Evolutionary conservation across 805 yeast genomes (phyloP).

Genomic region (Pichia thaimueangensis): DNA sequence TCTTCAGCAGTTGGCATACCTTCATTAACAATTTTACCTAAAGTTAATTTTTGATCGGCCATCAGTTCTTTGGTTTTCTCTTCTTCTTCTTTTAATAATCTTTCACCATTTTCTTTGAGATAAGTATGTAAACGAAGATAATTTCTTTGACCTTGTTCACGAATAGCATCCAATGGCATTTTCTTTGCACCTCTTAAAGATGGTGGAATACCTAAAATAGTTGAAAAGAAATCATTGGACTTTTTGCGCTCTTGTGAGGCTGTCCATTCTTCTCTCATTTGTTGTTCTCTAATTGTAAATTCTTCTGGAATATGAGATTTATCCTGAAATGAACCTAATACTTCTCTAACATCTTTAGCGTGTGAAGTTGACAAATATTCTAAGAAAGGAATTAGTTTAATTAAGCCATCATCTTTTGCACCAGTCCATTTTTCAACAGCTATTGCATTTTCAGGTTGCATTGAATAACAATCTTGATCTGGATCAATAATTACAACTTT

Average conservation of each 20-base stretch:
- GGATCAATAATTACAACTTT: slow-evolving; percentile 79
- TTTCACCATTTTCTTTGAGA: slow-evolving; percentile 50
- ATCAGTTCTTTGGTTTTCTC: slow-evolving; percentile 71
- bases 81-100: slow-evolving; percentile 80
- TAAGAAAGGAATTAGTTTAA: slow-evolving; percentile 81
- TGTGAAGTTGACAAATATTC: slow-evolving; percentile 89
- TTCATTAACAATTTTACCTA: slow-evolving; percentile 79
- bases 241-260: slow-evolving; percentile 38
- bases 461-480: slow-evolving; percentile 58
- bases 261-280: slow-evolving; percentile 66
- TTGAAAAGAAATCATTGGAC: slow-evolving; percentile 19
- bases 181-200: slow-evolving; percentile 38
- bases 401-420: slow-evolving; percentile 67
- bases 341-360: slow-evolving; percentile 83
- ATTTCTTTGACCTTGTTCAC: slow-evolving; percentile 89
- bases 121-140: slow-evolving; percentile 71
- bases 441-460: slow-evolving; percentile 95
- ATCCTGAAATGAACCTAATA: slow-evolving; percentile 65
- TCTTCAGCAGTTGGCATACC: slow-evolving; percentile 76
- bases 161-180: slow-evolving; percentile 81
- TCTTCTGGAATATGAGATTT: slow-evolving; percentile 67
- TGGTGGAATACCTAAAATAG: slow-evolving; percentile 56
- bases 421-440: slow-evolving; percentile 86
- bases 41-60: slow-evolving; percentile 76
- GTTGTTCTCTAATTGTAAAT: slow-evolving; percentile 69